Base-by-base conservation (phyloP, 176 grass and related monocot genomes). In the Carex pumila region DNA sequence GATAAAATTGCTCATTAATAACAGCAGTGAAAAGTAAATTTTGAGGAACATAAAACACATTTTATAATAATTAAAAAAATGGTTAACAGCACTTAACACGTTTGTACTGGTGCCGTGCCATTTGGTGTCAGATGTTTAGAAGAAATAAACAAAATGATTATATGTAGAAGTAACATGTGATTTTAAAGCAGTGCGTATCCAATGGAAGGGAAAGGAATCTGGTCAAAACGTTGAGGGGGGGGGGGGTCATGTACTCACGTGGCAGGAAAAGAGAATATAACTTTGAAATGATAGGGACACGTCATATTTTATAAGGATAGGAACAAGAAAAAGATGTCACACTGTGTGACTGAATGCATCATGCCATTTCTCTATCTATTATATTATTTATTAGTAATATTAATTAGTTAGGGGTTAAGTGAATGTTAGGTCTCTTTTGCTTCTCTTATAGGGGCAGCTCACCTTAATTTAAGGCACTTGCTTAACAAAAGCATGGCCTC, bases 151-250 rank as follows among this genome's bases (percentile, higher is more conserved):
- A 67, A 37, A 67, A 67, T 67, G 6, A 59, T 25, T 25, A 1
- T 1, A 45, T 45, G 1, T 8, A 45, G 15, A 52, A 52, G 11
- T 74, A 74, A 74, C 71, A 74, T 52, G 68, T 47, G n/a, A 29
- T 21, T 74, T 12, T 6, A 74, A 73, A 50, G 3, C 29, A 49
- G 12, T 45, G 37, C 50, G 79, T 85, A 88, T 88, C 86, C 79
- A 52, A 56, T 32, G 71, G 65, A 84, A 37, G 66, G 4, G 39
- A 56, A 82, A 18, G 85, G 86, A 86, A 73, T 86, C 89, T 80
- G 87, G 87, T 91, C 87, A 91, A 84, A 87, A 31, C 5, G 25
- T 25, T 25, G 79, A 3, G 19, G 19, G 36, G 41, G 25, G n/a
- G 34, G 47, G 79, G 76, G 25, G 11, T 10, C n/a, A 49, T 10